Evolutionary conservation across 1,284 basidiomycete species (phyloP).

Genomic region (Rhodotorula sp.): DNA sequence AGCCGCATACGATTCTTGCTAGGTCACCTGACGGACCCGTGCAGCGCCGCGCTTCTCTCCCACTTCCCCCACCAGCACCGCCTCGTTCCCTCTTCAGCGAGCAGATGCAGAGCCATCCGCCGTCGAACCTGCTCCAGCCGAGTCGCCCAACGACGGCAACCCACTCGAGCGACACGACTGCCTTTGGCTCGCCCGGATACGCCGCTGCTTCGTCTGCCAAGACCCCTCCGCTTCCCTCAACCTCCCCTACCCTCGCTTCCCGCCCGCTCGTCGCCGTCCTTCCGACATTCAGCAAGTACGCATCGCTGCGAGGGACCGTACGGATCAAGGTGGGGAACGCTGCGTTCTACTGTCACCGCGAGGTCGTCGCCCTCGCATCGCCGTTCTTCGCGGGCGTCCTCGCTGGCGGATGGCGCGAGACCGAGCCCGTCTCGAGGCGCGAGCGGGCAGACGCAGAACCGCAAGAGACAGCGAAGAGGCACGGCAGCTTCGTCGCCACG

Average conservation of each 20-base stretch:
- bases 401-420: conserved; percentile 58
- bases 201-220: background rate
- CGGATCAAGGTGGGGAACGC: conserved; percentile 22
- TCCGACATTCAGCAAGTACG: conserved; percentile 15
- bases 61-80: background rate
- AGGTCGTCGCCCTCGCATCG: conserved; percentile 77
- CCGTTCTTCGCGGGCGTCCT: conserved; percentile 83
- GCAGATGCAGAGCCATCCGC: conserved; percentile 13
- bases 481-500: background rate
- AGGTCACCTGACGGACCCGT: too few relatives aligned
- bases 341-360: conserved; percentile 60
- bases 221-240: background rate
- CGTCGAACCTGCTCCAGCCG: conserved; percentile 21
- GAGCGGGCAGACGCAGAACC: background rate
- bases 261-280: conserved; percentile 2
- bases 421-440: background rate
- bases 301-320: conserved; percentile 19
- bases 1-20: too few relatives aligned
- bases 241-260: background rate
- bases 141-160: conserved; percentile 21
- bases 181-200: conserved; percentile 5
- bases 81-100: background rate
- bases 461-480: background rate
- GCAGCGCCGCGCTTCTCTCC: background rate
- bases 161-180: conserved; percentile 9